Percentiles rank a stretch among this genome's conserved stretches.
These are phyloP conservation scores for Artemisia annua DNA, from an alignment of 129 eudicot genomes.

Conservation along the genomic window DNA sequence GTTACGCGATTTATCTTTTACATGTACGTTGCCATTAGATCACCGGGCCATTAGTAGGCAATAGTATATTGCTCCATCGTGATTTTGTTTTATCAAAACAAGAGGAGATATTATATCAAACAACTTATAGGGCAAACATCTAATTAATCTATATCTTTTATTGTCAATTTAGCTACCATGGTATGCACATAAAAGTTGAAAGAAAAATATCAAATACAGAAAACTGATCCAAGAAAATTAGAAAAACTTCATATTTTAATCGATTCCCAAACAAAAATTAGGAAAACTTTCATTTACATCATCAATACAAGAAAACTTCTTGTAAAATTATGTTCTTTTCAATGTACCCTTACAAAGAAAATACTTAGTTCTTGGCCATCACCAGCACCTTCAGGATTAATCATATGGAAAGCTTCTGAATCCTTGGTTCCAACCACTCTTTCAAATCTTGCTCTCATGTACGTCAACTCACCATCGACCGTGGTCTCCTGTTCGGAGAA, in stretches of 20 bases:
- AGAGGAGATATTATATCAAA: no score
- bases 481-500: constrained; percentile 43
- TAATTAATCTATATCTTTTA: no score
- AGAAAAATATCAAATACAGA: not conserved
- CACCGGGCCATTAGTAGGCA: no score
- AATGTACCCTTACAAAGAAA: constrained; percentile 62
- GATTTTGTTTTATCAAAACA: no score
- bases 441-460: constrained; percentile 80
- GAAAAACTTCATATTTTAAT: not conserved
- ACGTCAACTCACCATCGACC: constrained; percentile 69
- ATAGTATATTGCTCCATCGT: no score
- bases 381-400: constrained; percentile 74
- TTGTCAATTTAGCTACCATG: no score
- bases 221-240: not conserved
- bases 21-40: no score
- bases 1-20: no score
- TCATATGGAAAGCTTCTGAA: constrained; percentile 81
- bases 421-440: constrained; percentile 80
- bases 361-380: constrained; percentile 77
- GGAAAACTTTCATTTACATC: constrained; percentile 3
- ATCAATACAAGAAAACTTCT: not conserved
- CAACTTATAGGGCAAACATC: no score
- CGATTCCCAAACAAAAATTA: not conserved
- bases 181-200: not conserved
- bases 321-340: constrained; percentile 6